Percentiles rank a stretch among this genome's conserved stretches.
Evolutionary conservation across 192 early-diverging fungal genomes (phyloP).

Genomic region (Coemansia furcata): DNA sequence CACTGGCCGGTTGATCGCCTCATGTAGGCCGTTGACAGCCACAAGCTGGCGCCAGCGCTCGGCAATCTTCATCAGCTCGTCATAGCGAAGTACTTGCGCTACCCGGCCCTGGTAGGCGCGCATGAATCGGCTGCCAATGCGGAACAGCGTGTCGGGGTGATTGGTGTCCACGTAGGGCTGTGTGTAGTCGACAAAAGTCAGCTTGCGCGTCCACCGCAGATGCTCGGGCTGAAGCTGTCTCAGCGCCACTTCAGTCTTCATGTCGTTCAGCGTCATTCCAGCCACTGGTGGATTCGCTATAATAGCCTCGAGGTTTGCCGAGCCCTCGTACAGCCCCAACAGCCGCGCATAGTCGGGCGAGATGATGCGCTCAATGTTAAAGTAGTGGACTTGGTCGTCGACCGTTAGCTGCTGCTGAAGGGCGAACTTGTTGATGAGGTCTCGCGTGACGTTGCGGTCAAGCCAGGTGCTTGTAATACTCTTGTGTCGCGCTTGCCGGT

Average conservation of each 20-base stretch:
- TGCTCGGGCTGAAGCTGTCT: conserved; percentile 52
- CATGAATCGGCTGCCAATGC: conserved; percentile 47
- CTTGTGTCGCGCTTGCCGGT: conserved; percentile 41
- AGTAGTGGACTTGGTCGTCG: conserved; percentile 54
- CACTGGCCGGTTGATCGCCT: conserved; percentile 2
- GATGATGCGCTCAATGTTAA: conserved; percentile 45
- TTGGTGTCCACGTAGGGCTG: conserved; percentile 52
- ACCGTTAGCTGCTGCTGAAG: conserved; percentile 34
- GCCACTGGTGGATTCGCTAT: conserved; percentile 33
- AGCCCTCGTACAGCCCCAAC: conserved; percentile 31
- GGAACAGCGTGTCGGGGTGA: conserved; percentile 52
- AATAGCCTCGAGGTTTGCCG: conserved; percentile 24
- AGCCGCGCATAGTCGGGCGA: conserved; percentile 30
- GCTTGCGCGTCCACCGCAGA: conserved; percentile 52
- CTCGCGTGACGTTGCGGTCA: conserved; percentile 49
- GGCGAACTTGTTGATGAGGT: conserved; percentile 54
- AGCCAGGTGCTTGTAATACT: conserved; percentile 48
- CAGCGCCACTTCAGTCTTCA: conserved; percentile 43
- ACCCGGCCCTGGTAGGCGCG: conserved; percentile 49
- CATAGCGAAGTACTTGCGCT: conserved; percentile 47
- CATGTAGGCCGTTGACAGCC: conserved; percentile 15
- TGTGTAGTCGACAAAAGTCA: conserved; percentile 52
- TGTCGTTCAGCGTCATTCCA: conserved; percentile 51
- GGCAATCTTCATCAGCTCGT: conserved; percentile 52
- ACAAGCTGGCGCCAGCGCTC: conserved; percentile 50